phyloP scores from a whole-genome alignment of 495 filamentous ascomycete genomes.

The Neurospora sublineolata region DNA sequence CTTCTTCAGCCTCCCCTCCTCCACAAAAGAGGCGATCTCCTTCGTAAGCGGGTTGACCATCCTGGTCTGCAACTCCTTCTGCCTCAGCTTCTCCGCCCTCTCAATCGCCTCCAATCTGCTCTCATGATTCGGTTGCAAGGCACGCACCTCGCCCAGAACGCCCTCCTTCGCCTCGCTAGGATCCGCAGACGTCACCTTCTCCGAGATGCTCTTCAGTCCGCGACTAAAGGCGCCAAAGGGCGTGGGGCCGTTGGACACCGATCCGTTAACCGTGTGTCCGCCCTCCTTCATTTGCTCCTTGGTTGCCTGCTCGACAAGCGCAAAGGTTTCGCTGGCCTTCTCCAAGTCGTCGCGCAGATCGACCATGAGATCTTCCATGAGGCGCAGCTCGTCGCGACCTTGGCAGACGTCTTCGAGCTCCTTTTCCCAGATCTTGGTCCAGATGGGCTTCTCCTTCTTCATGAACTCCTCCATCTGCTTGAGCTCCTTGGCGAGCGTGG shows the following conservation, averaged over 20 bases:
- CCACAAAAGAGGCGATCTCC: slow-evolving; percentile 78
- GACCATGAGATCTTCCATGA: slow-evolving; percentile 85
- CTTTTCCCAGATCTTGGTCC: slow-evolving; percentile 98
- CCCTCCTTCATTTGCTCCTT: slow-evolving; percentile 81
- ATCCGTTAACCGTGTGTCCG: slow-evolving; percentile 32
- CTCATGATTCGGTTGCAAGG: slow-evolving; percentile 91
- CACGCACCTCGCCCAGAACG: slow-evolving; percentile 85
- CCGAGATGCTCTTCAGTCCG: slow-evolving; percentile 41
- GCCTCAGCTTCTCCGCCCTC: slow-evolving; percentile 76
- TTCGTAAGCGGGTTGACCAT: slow-evolving; percentile 72
- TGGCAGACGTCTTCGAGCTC: slow-evolving; percentile 89
- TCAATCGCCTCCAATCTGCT: slow-evolving; percentile 88
- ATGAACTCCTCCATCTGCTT: slow-evolving; percentile 94
- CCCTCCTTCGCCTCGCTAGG: slow-evolving; percentile 75
- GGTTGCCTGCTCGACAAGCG: slow-evolving; percentile 88
- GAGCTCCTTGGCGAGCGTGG: slow-evolving; percentile 66
- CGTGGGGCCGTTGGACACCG: slow-evolving; percentile 26
- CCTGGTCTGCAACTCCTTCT: slow-evolving; percentile 74
- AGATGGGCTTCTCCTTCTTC: slow-evolving; percentile 81
- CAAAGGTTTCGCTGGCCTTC: slow-evolving; percentile 84
- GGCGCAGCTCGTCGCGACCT: slow-evolving; percentile 82
- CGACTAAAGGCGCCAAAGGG: slow-evolving; percentile 39
- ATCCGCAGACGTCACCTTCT: slow-evolving; percentile 51
- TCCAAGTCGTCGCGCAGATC: slow-evolving; percentile 92
- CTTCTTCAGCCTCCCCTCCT: slow-evolving; percentile 90